Evolutionary conservation across 2,329 filamentous ascomycete genomes (phyloP), one percentile per base, ranked within the genome.

Genomic region (Pseudogymnoascus sp.): DNA sequence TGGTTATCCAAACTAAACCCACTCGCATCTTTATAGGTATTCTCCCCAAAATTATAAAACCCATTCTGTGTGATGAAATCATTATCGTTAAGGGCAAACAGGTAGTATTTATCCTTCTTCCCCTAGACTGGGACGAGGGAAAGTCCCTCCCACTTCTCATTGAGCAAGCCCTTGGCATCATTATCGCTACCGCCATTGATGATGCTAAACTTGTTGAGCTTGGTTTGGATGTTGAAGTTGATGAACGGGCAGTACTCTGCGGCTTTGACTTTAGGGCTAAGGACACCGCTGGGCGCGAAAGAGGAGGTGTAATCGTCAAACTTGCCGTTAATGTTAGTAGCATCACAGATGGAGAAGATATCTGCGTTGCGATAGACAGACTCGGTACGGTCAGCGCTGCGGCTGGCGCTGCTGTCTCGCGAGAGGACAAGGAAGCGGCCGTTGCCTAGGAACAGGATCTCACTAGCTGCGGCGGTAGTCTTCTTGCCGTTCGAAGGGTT

Each of bases 101-200:
- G 71, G 70, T 85, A 90, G 73, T 84, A 90, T 74, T 89, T 83
- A 26, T 83, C 81, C 63, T 83, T 78, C 21, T 72, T 70, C 2
- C 74, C 73, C 62, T 73, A 72, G 7, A 84, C 81, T 0, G 86
- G 86, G 2, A 85, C 79, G 21, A 90, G 71, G 2, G 84, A 83
- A 59, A 91, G 74, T 17, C 82, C 84, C 77, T 92, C 88, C 88
- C 88, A 91, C 71, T 91, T 91, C 78, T 91, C 88, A 69, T 91
- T 90, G 71, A 91, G 71, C 36, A 91, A 74, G 0, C 73, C 75
- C 38, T 42, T 17, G 0, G 75, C 69, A 69, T 88, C 82, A 68
- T 87, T 81, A 21, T 42, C 38, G 0, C 74, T 76, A 0, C 86
- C 87, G 2, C 88, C 88, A 68, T 91, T 91, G 69, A 88, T 86